A percentile compares a stretch with the other conserved stretches of the same genome.
Conservation (phyloP, 257 asterid species). For the Mentha longifolia region DNA sequence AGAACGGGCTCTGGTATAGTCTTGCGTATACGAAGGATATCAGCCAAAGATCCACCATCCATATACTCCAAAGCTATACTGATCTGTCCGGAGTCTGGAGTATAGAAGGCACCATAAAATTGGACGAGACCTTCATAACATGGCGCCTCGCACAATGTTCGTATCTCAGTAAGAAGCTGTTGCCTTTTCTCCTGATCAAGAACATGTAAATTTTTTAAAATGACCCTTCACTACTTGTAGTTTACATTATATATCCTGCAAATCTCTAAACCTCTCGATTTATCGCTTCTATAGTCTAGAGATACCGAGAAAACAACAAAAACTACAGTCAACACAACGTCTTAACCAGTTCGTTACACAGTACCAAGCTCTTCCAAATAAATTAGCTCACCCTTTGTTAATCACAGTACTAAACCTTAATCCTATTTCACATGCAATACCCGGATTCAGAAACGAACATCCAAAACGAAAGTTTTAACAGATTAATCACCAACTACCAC, state of each 20-base stretch:
- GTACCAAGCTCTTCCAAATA: not conserved
- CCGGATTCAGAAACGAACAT: not conserved
- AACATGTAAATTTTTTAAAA: conserved; percentile 20
- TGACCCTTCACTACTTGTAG: conserved; percentile 9
- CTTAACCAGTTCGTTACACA: conserved; percentile 1
- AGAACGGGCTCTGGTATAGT: conserved; percentile 82
- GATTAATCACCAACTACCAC: not conserved
- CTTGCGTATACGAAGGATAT: conserved; percentile 61
- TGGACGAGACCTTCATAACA: conserved; percentile 86
- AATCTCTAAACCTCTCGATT: conserved; percentile 8
- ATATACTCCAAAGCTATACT: conserved; percentile 97
- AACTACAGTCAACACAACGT: not conserved
- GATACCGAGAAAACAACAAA: not conserved
- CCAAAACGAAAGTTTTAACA: conserved; percentile 1
- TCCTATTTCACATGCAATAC: conserved; percentile 7
- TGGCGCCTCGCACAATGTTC: conserved; percentile 97
- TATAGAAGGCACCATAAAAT: conserved; percentile 94
- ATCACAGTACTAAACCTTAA: not conserved
- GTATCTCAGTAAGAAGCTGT: conserved; percentile 94
- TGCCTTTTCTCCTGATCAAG: conserved; percentile 88
- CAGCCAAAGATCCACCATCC: conserved; percentile 99
- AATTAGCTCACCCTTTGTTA: not conserved
- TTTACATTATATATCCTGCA: not conserved
- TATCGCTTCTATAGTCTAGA: conserved; percentile 13
- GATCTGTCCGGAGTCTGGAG: conserved; percentile 97